phyloP scores from a whole-genome alignment of 2,329 filamentous ascomycete species.

The Ceratocystis variospora region DNA sequence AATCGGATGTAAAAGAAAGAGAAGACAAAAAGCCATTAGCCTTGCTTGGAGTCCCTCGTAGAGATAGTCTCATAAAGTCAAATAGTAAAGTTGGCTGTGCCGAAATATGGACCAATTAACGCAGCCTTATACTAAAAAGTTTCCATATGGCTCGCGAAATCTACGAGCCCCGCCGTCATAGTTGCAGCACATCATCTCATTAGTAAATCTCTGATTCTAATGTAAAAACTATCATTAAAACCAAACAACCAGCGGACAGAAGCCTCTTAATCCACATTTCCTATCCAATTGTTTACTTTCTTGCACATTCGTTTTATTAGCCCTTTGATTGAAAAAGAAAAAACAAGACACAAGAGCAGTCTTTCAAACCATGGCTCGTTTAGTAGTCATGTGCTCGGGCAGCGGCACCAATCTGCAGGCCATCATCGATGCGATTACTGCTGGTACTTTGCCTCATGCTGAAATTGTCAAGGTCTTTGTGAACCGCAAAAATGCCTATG shows the following conservation, averaged over 20 bases:
- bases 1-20: too few relatives aligned
- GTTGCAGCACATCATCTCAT: neutral
- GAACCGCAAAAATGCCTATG: slow-evolving; percentile 37
- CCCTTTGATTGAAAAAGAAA: neutral
- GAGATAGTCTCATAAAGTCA: neutral
- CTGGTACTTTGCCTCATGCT: slow-evolving; percentile 30
- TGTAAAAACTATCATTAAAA: neutral
- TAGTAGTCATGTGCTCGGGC: slow-evolving; percentile 58
- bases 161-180: neutral
- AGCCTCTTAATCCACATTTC: too few relatives aligned
- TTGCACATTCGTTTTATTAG: neutral
- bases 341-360: neutral
- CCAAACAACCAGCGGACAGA: neutral
- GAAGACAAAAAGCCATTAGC: neutral
- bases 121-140: slow-evolving; percentile 6
- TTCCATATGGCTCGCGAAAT: neutral
- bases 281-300: neutral
- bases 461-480: slow-evolving; percentile 35
- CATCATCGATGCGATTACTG: slow-evolving; percentile 39
- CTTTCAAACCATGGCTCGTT: slow-evolving; percentile 30
- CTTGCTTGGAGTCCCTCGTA: neutral
- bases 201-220: neutral
- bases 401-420: slow-evolving; percentile 69
- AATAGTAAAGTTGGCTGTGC: neutral
- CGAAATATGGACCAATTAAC: neutral